These are phyloP conservation scores for Hyparrhenia diplandra DNA, from an alignment of 176 grass and related monocot species.

Conservation along the genomic window DNA sequence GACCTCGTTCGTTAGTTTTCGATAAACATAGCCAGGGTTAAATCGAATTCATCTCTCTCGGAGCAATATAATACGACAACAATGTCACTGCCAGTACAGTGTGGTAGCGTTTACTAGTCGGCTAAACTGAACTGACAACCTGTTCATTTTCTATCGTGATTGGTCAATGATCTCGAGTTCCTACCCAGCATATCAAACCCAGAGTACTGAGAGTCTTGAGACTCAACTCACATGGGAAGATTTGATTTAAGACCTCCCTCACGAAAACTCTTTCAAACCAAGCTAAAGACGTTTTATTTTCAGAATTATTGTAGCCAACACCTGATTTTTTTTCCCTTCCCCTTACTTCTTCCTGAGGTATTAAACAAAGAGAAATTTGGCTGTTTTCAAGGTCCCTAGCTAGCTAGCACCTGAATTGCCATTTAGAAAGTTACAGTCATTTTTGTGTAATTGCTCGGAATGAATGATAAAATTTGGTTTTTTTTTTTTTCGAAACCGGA, in stretches of 20 bases:
- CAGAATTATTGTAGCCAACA: not conserved
- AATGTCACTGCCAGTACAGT: constrained; percentile 20
- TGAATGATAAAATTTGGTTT: not conserved
- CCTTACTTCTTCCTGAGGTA: not conserved
- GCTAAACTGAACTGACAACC: not conserved
- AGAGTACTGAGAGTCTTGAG: not conserved
- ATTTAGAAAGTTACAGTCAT: no score
- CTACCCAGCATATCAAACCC: not conserved
- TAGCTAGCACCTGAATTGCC: no score
- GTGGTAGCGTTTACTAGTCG: not conserved
- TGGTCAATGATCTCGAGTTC: constrained; percentile 2
- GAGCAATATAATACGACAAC: not conserved
- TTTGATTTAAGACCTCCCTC: not conserved
- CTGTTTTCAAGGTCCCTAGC: not conserved
- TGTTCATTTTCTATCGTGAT: not conserved
- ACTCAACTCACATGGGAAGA: not conserved
- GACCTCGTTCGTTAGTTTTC: no score
- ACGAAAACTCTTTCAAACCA: not conserved
- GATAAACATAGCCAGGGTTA: no score
- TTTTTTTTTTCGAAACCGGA: no score
- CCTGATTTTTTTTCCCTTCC: not conserved
- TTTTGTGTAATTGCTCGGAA: not conserved
- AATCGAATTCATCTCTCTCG: no score
- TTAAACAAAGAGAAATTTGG: not conserved
- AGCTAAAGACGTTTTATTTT: not conserved